Conservation (phyloP, 768 basidiomycete species). For the Suillus clintonianus region DNA sequence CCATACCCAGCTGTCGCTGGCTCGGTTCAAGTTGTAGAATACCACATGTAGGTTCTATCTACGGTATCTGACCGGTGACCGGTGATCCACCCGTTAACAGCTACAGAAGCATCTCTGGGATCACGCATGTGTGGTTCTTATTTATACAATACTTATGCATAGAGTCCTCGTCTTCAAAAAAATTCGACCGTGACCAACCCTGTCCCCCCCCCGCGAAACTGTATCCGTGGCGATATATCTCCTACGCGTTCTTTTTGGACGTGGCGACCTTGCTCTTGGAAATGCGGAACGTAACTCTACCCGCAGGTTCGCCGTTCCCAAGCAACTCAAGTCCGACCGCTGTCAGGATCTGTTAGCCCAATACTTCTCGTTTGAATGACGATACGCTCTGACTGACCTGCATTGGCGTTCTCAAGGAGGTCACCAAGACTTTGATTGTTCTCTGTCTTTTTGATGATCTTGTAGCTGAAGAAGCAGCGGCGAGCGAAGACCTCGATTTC, state of each 20-base stretch:
- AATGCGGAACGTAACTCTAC: constrained; percentile 29
- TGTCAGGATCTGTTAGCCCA: constrained; percentile 4
- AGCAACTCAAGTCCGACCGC: constrained; percentile 32
- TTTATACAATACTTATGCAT: neutral
- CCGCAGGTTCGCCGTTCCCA: constrained; percentile 32
- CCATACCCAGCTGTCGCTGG: neutral
- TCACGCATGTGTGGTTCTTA: neutral
- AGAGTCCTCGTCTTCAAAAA: neutral
- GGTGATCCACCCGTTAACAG: neutral
- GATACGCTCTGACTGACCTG: constrained; percentile 19
- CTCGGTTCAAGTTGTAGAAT: too few relatives aligned
- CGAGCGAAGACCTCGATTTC: constrained; percentile 36
- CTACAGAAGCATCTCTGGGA: neutral
- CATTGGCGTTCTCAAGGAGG: constrained; percentile 31
- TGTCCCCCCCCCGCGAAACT: neutral
- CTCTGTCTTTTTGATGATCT: constrained; percentile 35
- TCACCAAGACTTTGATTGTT: constrained; percentile 33
- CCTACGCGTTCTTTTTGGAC: constrained; percentile 1
- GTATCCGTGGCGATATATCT: neutral
- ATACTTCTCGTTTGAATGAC: constrained; percentile 1
- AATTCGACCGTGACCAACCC: neutral
- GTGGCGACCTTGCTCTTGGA: constrained; percentile 13
- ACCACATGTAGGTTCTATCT: too few relatives aligned
- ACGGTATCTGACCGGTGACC: neutral
- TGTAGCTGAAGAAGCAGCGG: constrained; percentile 33